These are phyloP conservation scores for Fusarium oligoseptatum DNA, from an alignment of 2,329 filamentous ascomycete genomes.

Conservation along the genomic window DNA sequence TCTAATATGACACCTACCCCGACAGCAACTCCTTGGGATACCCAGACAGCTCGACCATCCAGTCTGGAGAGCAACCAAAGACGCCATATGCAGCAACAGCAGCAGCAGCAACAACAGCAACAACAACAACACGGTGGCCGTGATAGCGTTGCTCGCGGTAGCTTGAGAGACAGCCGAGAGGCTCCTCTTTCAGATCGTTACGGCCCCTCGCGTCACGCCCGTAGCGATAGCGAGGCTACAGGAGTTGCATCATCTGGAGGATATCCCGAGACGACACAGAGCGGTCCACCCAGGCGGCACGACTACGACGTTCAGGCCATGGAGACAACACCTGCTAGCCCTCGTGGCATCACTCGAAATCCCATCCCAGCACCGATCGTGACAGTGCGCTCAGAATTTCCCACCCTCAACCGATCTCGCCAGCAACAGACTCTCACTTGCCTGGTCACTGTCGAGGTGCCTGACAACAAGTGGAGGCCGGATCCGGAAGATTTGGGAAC, in stretches of 20 bases:
- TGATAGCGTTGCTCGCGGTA: constrained; percentile 56
- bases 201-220: constrained; percentile 68
- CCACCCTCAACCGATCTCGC: constrained; percentile 89
- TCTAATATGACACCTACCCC: constrained; percentile 67
- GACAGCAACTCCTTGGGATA: constrained; percentile 76
- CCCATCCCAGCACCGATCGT: constrained; percentile 92
- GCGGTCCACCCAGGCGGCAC: constrained; percentile 79
- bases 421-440: constrained; percentile 97
- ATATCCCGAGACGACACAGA: constrained; percentile 82
- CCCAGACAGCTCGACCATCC: constrained; percentile 66
- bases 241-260: constrained; percentile 81
- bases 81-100: constrained; percentile 46
- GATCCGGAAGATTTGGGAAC: constrained; percentile 83
- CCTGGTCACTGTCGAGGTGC: constrained; percentile 91
- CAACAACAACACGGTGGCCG: constrained; percentile 43
- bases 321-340: constrained; percentile 85
- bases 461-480: constrained; percentile 90
- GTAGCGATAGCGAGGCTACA: constrained; percentile 84
- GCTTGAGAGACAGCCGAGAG: constrained; percentile 65
- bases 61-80: constrained; percentile 61
- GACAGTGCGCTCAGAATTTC: constrained; percentile 97
- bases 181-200: constrained; percentile 60
- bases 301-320: constrained; percentile 98
- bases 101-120: constrained; percentile 36
- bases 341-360: constrained; percentile 79